A percentile compares a stretch with the other conserved stretches of the same genome.
Evolutionary conservation across 2,329 filamentous ascomycete genomes (phyloP).

Genomic region (Fonsecaea pedrosoi): DNA sequence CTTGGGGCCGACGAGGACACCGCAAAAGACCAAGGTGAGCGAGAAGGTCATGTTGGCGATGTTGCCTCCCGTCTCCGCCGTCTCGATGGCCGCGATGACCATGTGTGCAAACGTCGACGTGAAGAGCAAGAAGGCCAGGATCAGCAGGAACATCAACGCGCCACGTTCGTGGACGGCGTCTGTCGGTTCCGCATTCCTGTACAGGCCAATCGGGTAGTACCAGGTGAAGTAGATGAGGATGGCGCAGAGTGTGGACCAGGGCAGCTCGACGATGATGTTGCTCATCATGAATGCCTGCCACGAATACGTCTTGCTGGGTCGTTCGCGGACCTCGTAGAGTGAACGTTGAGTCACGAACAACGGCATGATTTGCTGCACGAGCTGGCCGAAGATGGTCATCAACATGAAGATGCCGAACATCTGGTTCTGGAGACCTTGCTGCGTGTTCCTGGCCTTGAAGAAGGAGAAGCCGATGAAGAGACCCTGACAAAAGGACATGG

Average conservation of each 20-base stretch:
- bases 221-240: constrained; percentile 69
- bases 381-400: constrained; percentile 75
- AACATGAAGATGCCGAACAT: constrained; percentile 91
- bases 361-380: constrained; percentile 63
- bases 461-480: constrained; percentile 88
- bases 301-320: constrained; percentile 73
- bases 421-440: constrained; percentile 85
- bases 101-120: constrained; percentile 75
- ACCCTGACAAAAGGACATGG: constrained; percentile 44
- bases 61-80: constrained; percentile 71
- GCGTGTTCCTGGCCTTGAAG: constrained; percentile 73
- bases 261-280: constrained; percentile 75
- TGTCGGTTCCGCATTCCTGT: constrained; percentile 50
- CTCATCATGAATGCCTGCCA: constrained; percentile 76
- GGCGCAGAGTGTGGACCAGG: constrained; percentile 68
- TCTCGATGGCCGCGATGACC: constrained; percentile 72
- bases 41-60: constrained; percentile 67
- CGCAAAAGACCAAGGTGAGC: constrained; percentile 66
- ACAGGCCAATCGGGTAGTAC: constrained; percentile 68
- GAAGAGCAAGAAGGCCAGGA: constrained; percentile 72
- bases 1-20: constrained; percentile 64
- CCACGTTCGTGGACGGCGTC: constrained; percentile 60
- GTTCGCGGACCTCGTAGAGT: constrained; percentile 66
- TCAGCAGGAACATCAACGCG: constrained; percentile 69
- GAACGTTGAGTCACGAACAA: constrained; percentile 64